These are phyloP conservation scores for Pichia phayaonensis DNA, from an alignment of 805 yeast genomes.

Conservation along the genomic window DNA sequence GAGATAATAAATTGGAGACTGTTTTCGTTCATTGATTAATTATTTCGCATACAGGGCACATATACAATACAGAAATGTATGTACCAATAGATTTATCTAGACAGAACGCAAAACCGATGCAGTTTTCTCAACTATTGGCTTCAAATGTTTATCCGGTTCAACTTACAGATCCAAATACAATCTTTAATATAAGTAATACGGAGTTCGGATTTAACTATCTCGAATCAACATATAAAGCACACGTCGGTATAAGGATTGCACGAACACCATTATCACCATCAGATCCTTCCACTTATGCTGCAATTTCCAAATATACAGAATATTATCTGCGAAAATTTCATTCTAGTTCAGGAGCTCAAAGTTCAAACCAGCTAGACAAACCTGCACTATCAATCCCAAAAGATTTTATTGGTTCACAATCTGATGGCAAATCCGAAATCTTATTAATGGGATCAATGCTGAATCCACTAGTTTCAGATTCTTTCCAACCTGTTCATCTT, in stretches of 20 bases:
- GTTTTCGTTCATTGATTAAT: neutral
- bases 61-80: constrained; percentile 20
- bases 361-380: constrained; percentile 34
- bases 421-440: constrained; percentile 28
- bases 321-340: constrained; percentile 32
- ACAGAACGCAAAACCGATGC: constrained; percentile 20
- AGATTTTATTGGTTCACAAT: constrained; percentile 26
- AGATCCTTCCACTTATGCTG: constrained; percentile 45
- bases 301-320: constrained; percentile 43
- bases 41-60: neutral
- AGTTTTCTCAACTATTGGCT: constrained; percentile 24
- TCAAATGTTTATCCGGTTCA: constrained; percentile 28
- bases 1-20: neutral
- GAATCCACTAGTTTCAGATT: constrained; percentile 46
- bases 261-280: constrained; percentile 30
- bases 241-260: constrained; percentile 27
- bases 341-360: constrained; percentile 29
- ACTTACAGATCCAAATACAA: constrained; percentile 28
- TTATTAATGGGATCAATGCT: constrained; percentile 44
- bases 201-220: constrained; percentile 28
- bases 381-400: constrained; percentile 29
- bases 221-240: constrained; percentile 27
- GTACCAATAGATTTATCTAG: constrained; percentile 27
- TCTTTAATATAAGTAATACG: constrained; percentile 22
- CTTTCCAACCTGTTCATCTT: constrained; percentile 42